A percentile compares a stretch with the other conserved stretches of the same genome.
Evolutionary conservation across 257 asterid genomes (phyloP).

Genomic region (Perilla frutescens): DNA sequence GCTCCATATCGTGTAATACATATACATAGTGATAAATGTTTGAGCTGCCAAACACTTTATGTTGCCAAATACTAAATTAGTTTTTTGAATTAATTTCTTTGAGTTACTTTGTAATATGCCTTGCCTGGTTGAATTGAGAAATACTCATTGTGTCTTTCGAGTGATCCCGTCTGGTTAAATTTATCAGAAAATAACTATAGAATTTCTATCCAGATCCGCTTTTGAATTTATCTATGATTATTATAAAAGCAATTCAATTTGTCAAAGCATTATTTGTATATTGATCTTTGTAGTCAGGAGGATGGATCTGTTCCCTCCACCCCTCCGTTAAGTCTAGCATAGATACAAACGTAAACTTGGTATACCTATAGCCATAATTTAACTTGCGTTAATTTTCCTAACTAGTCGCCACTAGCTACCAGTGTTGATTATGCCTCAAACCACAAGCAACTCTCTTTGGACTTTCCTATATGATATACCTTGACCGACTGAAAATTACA

Average conservation of each 20-base stretch:
- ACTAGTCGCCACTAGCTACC: background rate
- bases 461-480: background rate
- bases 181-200: background rate
- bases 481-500: background rate
- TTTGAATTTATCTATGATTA: background rate
- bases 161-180: constrained; percentile 19
- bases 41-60: background rate
- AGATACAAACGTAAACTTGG: background rate
- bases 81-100: background rate
- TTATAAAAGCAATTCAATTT: background rate
- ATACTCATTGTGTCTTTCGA: background rate
- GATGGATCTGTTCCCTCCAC: background rate
- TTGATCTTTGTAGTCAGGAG: background rate
- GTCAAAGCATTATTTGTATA: background rate
- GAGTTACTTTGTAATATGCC: background rate
- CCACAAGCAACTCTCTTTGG: background rate
- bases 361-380: background rate
- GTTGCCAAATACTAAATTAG: too few relatives aligned
- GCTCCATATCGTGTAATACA: constrained; percentile 11
- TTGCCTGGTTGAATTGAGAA: background rate
- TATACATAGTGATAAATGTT: background rate
- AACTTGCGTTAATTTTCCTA: background rate
- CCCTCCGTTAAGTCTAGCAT: background rate
- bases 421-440: background rate
- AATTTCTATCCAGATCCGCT: background rate